Evolutionary conservation across 106 monocot genomes (phyloP), one percentile per base, ranked within the genome.

Genomic region (Triglochin maritima): DNA sequence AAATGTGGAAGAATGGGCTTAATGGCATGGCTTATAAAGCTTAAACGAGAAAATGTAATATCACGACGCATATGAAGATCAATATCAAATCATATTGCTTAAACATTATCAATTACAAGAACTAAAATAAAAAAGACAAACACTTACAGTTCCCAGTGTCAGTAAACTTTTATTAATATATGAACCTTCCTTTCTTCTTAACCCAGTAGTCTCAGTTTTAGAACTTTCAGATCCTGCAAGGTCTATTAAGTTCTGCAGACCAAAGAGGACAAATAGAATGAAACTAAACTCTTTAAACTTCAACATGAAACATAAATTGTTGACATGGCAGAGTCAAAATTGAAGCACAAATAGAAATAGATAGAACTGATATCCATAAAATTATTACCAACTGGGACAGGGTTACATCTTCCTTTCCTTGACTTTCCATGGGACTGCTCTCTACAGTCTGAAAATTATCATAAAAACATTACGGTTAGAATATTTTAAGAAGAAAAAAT

Each of bases 211-310:
- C 76, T 96, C 95, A 68, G 87, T 83, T 69, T 90, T 96, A n/a
- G 95, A 96, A 74, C 95, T 96, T 76, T 96, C 95, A 15, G 90
- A 96, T 47, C 95, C 95, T 65, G 95, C 95, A 77, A 96, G 90
- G 66, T 96, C 90, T 78, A 96, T 96, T 68, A 96, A 79, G 60
- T 96, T 96, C 95, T 96, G 81, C n/a, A 79, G 13, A 60, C 47
- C 16, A 72, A 62, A 52, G 15, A 9, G 70, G 50, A 49, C 44
- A n/a, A 17, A 10, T 49, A 10, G 6, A 65, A n/a, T 43, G 54
- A 12, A 15, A 9, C 47, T 41, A 29, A 29, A 29, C 0, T 29
- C 29, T 29, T 29, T 29, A 29, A 29, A 29, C 29, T 29, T 0
- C 29, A 62, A 45, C 45, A 62, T 62, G 11, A 2, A 44, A 46